These are phyloP conservation scores for Sarocladium brachiariae DNA, from an alignment of 2,329 filamentous ascomycete genomes.

Conservation along the genomic window DNA sequence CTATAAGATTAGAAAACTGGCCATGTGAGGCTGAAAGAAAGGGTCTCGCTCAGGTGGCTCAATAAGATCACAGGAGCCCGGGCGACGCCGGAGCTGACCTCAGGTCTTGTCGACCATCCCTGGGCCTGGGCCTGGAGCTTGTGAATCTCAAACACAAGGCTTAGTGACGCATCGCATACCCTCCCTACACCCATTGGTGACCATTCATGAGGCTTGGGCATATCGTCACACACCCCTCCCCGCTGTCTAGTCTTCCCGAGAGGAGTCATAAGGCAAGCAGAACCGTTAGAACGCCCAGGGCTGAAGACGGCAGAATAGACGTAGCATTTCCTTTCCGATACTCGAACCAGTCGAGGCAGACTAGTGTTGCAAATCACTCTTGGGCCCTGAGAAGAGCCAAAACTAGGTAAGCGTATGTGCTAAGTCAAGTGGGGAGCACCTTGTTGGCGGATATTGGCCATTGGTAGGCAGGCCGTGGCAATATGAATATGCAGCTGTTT, in stretches of 20 bases:
- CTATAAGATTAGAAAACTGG: neutral
- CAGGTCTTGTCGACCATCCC: neutral
- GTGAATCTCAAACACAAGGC: neutral
- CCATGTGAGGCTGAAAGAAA: constrained; percentile 5
- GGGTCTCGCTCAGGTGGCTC: neutral
- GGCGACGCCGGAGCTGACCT: neutral
- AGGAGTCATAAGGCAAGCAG: neutral
- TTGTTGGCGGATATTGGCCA: neutral
- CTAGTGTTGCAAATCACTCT: too few species aligned
- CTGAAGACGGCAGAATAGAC: neutral
- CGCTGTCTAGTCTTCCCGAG: constrained; percentile 16
- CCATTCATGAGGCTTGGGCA: constrained; percentile 13
- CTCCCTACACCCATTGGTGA: neutral
- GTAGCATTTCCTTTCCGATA: neutral
- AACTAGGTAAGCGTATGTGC: neutral
- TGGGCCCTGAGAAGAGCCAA: too few species aligned
- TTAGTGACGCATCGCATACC: neutral
- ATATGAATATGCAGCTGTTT: neutral
- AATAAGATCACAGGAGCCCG: neutral
- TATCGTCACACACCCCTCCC: constrained; percentile 26
- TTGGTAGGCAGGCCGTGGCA: neutral
- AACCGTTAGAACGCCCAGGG: neutral
- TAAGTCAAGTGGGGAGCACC: neutral
- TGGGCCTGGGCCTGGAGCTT: neutral
- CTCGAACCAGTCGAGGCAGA: neutral